phyloP scores from a whole-genome alignment of 495 filamentous ascomycete genomes.

The Talaromyces trachyspermus region DNA sequence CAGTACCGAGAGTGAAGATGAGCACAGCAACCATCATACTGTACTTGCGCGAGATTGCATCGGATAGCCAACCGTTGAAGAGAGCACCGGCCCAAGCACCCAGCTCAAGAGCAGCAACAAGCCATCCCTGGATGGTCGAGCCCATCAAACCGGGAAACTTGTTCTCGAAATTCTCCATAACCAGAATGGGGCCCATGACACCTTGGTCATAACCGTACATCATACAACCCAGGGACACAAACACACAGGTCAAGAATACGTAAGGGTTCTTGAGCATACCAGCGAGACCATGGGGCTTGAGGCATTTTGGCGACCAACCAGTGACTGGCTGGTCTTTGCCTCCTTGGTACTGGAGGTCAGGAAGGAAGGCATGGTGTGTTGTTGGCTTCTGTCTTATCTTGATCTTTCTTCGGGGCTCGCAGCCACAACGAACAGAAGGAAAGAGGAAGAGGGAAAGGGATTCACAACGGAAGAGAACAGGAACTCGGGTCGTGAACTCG shows the following conservation, averaged over 20 bases:
- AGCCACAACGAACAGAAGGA: background rate
- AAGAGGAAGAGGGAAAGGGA: background rate
- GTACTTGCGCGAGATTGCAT: constrained; percentile 69
- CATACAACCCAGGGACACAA: constrained; percentile 68
- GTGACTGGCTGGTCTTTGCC: constrained; percentile 20
- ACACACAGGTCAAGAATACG: constrained; percentile 36
- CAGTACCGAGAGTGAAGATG: constrained; percentile 64
- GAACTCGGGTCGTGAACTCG: background rate
- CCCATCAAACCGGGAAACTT: constrained; percentile 46
- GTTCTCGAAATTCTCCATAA: constrained; percentile 23
- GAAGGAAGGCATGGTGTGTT: constrained; percentile 4
- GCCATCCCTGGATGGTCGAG: constrained; percentile 62
- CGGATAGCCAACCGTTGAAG: constrained; percentile 66
- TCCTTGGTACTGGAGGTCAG: background rate
- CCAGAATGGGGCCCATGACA: constrained; percentile 58
- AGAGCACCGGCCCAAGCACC: constrained; percentile 76
- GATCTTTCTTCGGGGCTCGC: background rate
- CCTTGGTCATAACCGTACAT: constrained; percentile 66
- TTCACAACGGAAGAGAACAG: background rate
- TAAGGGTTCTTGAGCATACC: constrained; percentile 33
- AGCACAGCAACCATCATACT: constrained; percentile 60
- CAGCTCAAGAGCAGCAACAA: constrained; percentile 72
- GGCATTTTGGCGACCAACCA: constrained; percentile 29
- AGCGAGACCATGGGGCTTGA: constrained; percentile 26
- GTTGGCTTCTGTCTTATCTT: background rate